Percentiles rank a stretch among this genome's conserved stretches.
Conservation (phyloP, 306 rosid species). For the Casuarina cunninghamiana region DNA sequence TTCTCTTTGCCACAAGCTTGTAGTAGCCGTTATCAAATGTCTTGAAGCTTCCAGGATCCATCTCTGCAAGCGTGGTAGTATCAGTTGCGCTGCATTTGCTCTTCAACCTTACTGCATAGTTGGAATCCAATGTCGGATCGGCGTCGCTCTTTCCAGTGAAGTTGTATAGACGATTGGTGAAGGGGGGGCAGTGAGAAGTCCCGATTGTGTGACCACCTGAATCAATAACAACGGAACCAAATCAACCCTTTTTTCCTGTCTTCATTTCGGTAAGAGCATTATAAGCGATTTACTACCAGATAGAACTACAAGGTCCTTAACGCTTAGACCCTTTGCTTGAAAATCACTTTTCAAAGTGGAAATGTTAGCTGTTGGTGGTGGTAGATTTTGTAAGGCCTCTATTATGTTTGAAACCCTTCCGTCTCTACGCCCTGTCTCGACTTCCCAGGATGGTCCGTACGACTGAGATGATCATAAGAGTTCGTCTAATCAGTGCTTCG, state of each 20-base stretch:
- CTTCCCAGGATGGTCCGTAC: conserved; percentile 9
- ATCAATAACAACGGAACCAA: neutral
- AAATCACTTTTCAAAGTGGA: neutral
- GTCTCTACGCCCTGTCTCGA: conserved; percentile 1
- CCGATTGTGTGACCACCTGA: conserved; percentile 54
- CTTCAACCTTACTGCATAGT: conserved; percentile 31
- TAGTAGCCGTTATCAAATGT: conserved; percentile 30
- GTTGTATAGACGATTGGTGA: conserved; percentile 44
- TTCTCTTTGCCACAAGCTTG: conserved; percentile 37
- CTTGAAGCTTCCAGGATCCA: conserved; percentile 46
- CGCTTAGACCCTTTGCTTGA: neutral
- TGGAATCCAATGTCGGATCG: conserved; percentile 41
- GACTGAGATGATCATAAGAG: neutral
- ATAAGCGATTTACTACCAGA: neutral
- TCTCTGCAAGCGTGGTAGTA: conserved; percentile 21
- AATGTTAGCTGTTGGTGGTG: neutral
- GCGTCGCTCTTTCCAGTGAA: conserved; percentile 44
- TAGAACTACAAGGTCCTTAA: neutral
- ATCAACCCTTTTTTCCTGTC: neutral
- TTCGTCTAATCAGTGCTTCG: neutral
- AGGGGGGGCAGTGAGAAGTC: conserved; percentile 31
- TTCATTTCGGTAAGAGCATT: too few relatives aligned
- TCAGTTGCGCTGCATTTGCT: conserved; percentile 31
- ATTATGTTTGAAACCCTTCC: neutral
- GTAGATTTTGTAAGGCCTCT: neutral